A percentile compares a stretch with the other conserved stretches of the same genome.
Conservation (phyloP, 768 basidiomycete genomes). For the Tricholomella constricta region DNA sequence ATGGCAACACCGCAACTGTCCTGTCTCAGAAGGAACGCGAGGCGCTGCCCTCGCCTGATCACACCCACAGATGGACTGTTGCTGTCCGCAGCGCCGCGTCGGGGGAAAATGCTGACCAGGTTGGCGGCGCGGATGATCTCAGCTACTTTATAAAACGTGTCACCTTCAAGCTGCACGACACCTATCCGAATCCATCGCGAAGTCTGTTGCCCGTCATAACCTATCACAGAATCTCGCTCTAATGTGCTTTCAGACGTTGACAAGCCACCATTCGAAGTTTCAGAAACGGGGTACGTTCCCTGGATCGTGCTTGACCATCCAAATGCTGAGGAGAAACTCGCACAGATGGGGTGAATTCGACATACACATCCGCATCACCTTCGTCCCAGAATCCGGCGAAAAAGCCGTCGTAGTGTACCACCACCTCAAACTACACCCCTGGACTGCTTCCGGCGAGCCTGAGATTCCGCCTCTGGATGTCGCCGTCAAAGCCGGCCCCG, state of each 20-base stretch:
- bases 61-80: conserved; percentile 97
- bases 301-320: not conserved
- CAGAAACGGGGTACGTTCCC: conserved; percentile 82
- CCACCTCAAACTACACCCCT: conserved; percentile 94
- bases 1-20: conserved; percentile 89
- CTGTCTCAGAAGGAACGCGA: conserved; percentile 74
- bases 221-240: conserved; percentile 3
- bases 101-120: conserved; percentile 66
- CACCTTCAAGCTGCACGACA: conserved; percentile 97
- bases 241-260: conserved; percentile 65
- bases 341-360: conserved; percentile 97
- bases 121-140: conserved; percentile 90
- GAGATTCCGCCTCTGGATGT: conserved; percentile 69
- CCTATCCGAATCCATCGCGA: conserved; percentile 87
- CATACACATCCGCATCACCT: conserved; percentile 88
- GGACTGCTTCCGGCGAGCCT: conserved; percentile 65
- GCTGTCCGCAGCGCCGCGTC: conserved; percentile 89
- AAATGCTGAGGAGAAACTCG: not conserved
- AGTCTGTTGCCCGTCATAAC: conserved; percentile 53
- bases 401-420: conserved; percentile 88
- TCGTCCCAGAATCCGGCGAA: conserved; percentile 87
- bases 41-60: conserved; percentile 57
- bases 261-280: conserved; percentile 91
- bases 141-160: conserved; percentile 94
- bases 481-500: conserved; percentile 70